A percentile compares a stretch with the other conserved stretches of the same genome.
These are phyloP conservation scores for Phyllosticta citribraziliensis DNA, from an alignment of 2,329 filamentous ascomycete genomes.

Conservation along the genomic window DNA sequence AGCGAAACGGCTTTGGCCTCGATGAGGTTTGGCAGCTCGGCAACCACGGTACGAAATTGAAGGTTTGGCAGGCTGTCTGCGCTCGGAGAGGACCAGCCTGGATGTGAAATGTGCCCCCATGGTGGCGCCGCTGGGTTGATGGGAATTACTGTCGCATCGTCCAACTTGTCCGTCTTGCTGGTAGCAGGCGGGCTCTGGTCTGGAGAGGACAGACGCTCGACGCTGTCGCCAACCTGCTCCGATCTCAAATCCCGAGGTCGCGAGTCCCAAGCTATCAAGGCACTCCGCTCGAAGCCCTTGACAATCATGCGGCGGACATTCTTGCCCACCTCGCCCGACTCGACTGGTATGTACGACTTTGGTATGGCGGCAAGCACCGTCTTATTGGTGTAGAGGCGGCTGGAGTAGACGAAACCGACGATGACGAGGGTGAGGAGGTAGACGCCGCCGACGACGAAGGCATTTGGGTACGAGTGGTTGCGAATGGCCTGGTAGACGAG, in stretches of 20 bases:
- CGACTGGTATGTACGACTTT: slow-evolving; percentile 75
- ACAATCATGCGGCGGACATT: slow-evolving; percentile 67
- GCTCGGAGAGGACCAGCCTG: slow-evolving; percentile 78
- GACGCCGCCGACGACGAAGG: slow-evolving; percentile 68
- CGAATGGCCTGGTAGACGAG: slow-evolving; percentile 64
- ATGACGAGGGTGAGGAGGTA: slow-evolving; percentile 65
- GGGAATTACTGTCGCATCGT: slow-evolving; percentile 25
- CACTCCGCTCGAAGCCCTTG: slow-evolving; percentile 63
- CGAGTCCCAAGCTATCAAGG: slow-evolving; percentile 69
- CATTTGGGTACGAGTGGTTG: slow-evolving; percentile 61
- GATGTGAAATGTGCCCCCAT: slow-evolving; percentile 80
- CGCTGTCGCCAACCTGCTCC: slow-evolving; percentile 20
- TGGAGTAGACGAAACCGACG: slow-evolving; percentile 66
- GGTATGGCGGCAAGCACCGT: slow-evolving; percentile 73
- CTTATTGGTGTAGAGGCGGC: slow-evolving; percentile 78
- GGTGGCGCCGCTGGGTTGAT: slow-evolving; percentile 40
- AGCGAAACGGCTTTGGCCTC: slow-evolving; percentile 89
- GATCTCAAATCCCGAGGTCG: slow-evolving; percentile 52
- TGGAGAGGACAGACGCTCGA: slow-evolving; percentile 13
- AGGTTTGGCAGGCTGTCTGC: slow-evolving; percentile 66
- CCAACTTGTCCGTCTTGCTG: slow-evolving; percentile 23
- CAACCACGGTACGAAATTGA: slow-evolving; percentile 72
- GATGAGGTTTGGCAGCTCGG: slow-evolving; percentile 78
- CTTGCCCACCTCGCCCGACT: slow-evolving; percentile 70
- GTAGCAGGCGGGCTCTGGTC: slow-evolving; percentile 18